Base-by-base conservation (phyloP, 176 grass and related monocot genomes). In the Cenchrus americanus region DNA sequence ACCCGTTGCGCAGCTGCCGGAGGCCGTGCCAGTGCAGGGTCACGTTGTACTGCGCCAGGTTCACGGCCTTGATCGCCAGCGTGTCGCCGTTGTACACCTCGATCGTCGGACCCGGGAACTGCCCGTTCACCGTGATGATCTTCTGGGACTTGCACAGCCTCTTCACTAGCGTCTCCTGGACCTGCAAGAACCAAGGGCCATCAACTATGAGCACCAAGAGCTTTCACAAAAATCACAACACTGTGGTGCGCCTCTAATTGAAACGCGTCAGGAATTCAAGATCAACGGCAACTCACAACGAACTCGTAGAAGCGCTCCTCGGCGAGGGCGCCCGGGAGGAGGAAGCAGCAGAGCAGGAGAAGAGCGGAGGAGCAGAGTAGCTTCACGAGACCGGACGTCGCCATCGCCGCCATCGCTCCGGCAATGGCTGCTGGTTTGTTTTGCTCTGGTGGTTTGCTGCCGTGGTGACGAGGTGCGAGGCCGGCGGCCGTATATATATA, bases 21-120 rank as follows among this genome's bases (percentile, higher is more conserved):
- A 97, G 17, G 2, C 95, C 92, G 64, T 97, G 95, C 95, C 96
- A 99, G 85, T 99, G 96, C 3, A 99, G 80, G 8, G 96, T 99
- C 63, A 99, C 82, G 85, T 94, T 96, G 86, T 99, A 99, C 84
- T 44, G 70, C 1, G 87, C 96, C 65, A 68, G 73, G 89, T 99
- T 99, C 41, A 91, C 85, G 21, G 92, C 96, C 86, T 75, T 94
- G 83, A 99, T 84, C 72, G 76, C 87, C 82, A 99, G 73, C 49
- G 91, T 85, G 89, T 99, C 96, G 22, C 96, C 93, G 73, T 89
- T 27, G 51, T 78, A 78, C 54, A 86, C 96, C 73, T 86, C 88
- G 83, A 99, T 76, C 8, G 96, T 83, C 32, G 96, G 89, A 15
- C 93, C 96, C 5, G 91, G 96, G 84, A 90, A 98, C 80, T 84